Base-by-base conservation (phyloP, 805 yeast genomes). In the Spathaspora sp. region DNA sequence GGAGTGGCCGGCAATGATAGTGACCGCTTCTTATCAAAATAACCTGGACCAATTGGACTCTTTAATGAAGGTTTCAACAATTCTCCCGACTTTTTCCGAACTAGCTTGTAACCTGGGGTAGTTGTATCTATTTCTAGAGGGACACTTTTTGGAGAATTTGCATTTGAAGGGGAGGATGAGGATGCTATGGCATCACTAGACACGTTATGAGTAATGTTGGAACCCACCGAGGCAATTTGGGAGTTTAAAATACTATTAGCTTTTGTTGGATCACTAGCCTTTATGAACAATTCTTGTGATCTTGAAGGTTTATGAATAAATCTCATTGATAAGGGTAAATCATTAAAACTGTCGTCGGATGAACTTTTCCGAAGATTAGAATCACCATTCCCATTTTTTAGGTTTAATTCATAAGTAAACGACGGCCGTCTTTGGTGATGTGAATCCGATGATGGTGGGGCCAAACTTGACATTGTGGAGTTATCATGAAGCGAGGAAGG, bases 21-120 rank as follows among this genome's bases (percentile, higher is more conserved):
- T 9, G 76, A 60, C 46, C 75, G 57, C 31, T 61, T 58, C 38
- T 59, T 60, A 47, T 55, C 55, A 43, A 71, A 63, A 55, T 69
- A 64, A 72, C 65, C 44, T 20, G 11, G 26, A 8, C 46, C 38
- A 1, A 50, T 29, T 55, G 76, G 72, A 23, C 78, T 73, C 61
- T 85, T 86, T 51, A 89, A 73, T 12, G 89, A 85, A 2, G 92
- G 82, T 62, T 88, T 88, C 44, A 89, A 86, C 44, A 87, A 71
- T 63, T 90, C 97, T n/a, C 96, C 97, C 0, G 90, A 82, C 66
- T 91, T 91, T 66, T 91, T 92, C 47, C 96, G 82, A 3, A 89
- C 80, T 49, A 88, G 68, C 48, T 58, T 61, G 51, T 65, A 59
- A 14, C 54, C 52, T 11, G 52, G 47, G 7, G 32, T 39, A 23